Conservation (phyloP, 2,329 filamentous ascomycete species). For the Pseudogymnoascus sp. region DNA sequence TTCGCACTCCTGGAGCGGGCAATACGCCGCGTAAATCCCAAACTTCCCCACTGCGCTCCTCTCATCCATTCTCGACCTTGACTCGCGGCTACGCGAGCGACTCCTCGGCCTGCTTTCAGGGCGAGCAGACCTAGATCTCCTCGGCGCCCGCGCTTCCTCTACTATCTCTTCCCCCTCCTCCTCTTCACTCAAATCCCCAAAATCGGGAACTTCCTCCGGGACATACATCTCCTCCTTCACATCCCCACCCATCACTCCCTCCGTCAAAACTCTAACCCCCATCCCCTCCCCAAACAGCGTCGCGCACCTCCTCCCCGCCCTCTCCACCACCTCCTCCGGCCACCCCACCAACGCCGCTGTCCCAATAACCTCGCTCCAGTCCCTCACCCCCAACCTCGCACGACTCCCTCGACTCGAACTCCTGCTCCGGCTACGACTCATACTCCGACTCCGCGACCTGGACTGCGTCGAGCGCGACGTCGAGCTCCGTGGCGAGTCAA, state of each 20-base stretch:
- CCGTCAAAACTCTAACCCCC: conserved; percentile 48
- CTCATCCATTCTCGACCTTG: not conserved
- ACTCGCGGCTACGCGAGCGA: not conserved
- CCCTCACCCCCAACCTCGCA: conserved; percentile 39
- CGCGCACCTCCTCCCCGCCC: conserved; percentile 65
- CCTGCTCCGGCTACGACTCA: not conserved
- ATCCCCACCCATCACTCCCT: conserved; percentile 23
- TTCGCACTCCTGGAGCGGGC: not conserved
- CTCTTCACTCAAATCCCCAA: not conserved
- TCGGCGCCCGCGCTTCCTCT: not conserved
- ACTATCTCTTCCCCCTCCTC: not conserved
- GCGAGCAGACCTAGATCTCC: not conserved
- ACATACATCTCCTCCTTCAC: conserved; percentile 18
- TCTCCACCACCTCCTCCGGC: conserved; percentile 48
- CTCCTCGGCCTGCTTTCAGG: not conserved
- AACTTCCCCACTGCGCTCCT: not conserved
- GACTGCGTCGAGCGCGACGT: not conserved
- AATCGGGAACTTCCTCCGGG: conserved; percentile 16
- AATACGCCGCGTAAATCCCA: not conserved
- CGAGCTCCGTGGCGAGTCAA: not conserved
- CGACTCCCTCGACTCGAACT: conserved; percentile 13
- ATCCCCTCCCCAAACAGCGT: conserved; percentile 67
- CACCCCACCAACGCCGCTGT: conserved; percentile 65
- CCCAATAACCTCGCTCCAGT: conserved; percentile 81
- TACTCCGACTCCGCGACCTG: not conserved